These are phyloP conservation scores for Phytophthora hybrid DNA, from an alignment of 352 stramenopile species.

Conservation along the genomic window DNA sequence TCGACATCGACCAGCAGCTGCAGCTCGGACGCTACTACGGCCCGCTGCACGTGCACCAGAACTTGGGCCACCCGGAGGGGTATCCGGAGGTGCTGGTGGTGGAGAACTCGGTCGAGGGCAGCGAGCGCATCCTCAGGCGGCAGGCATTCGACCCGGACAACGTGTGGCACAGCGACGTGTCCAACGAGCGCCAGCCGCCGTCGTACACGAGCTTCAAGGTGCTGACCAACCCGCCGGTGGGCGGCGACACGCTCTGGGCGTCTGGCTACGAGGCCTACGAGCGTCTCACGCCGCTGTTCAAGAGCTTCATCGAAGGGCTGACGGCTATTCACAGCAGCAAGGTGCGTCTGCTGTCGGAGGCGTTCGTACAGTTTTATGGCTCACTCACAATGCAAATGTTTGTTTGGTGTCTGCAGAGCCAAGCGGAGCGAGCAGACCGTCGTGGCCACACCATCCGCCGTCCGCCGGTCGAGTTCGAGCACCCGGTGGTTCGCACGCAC, in stretches of 20 bases:
- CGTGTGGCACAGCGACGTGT: too few relatives aligned
- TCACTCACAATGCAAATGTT: too few relatives aligned
- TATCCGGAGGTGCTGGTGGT: slow-evolving; percentile 2
- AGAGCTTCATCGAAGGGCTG: not conserved
- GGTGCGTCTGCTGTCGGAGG: not conserved
- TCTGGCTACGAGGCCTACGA: slow-evolving; percentile 7
- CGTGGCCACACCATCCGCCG: slow-evolving; percentile 3
- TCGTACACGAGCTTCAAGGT: too few relatives aligned
- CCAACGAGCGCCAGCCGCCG: too few relatives aligned
- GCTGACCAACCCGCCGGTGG: not conserved
- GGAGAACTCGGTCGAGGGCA: slow-evolving; percentile 5
- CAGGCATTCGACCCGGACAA: not conserved
- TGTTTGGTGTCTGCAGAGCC: not conserved
- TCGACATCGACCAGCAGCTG: slow-evolving; percentile 1
- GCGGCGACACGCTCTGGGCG: slow-evolving; percentile 1
- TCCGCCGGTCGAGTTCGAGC: slow-evolving; percentile 4
- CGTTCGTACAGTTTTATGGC: too few relatives aligned
- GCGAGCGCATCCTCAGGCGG: not conserved
- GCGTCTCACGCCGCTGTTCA: not conserved
- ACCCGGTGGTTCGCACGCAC: slow-evolving; percentile 2
- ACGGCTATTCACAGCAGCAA: not conserved
- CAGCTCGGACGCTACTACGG: slow-evolving; percentile 7
- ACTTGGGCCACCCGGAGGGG: not conserved
- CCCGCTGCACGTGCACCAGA: slow-evolving; percentile 9
- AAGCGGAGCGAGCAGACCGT: not conserved